These are phyloP conservation scores for Symbiodinium pilosum DNA, from an alignment of 73 alveolate species.

Conservation along the genomic window DNA sequence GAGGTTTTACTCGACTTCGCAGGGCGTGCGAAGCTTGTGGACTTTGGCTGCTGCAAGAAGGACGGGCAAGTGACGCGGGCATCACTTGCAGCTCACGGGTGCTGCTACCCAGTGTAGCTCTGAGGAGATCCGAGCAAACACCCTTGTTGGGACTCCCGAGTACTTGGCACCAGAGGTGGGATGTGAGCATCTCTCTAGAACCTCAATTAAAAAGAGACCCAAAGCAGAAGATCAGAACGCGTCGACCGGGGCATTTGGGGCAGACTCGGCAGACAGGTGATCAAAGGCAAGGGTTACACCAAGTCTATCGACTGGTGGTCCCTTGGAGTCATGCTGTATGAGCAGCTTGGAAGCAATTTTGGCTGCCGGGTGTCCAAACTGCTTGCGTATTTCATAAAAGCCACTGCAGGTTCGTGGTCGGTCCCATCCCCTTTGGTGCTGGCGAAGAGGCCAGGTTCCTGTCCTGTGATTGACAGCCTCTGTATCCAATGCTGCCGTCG, in stretches of 20 bases:
- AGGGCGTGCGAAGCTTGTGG: constrained; percentile 95
- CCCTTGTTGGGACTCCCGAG: constrained; percentile 82
- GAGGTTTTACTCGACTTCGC: constrained; percentile 94
- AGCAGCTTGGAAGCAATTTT: constrained; percentile 6
- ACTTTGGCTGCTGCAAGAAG: constrained; percentile 95
- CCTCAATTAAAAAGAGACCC: no score
- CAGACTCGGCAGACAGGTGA: constrained; percentile 76
- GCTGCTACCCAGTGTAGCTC: background rate
- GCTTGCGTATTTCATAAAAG: no score
- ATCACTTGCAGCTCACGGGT: no score
- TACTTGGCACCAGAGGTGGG: constrained; percentile 82
- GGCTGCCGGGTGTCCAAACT: no score
- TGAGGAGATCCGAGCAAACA: constrained; percentile 77
- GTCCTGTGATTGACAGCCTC: no score
- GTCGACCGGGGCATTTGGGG: no score
- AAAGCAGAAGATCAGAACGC: no score
- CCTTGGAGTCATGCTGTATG: constrained; percentile 83
- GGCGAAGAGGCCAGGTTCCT: constrained; percentile 50
- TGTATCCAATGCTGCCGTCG: no score
- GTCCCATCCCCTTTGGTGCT: constrained; percentile 87
- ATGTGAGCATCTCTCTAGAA: no score
- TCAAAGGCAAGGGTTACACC: constrained; percentile 91
- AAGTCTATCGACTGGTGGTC: constrained; percentile 92
- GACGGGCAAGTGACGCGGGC: background rate
- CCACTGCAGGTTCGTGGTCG: constrained; percentile 76